phyloP scores from a whole-genome alignment of 192 early-diverging fungal genomes.

The Allomyces arbusculus region DNA sequence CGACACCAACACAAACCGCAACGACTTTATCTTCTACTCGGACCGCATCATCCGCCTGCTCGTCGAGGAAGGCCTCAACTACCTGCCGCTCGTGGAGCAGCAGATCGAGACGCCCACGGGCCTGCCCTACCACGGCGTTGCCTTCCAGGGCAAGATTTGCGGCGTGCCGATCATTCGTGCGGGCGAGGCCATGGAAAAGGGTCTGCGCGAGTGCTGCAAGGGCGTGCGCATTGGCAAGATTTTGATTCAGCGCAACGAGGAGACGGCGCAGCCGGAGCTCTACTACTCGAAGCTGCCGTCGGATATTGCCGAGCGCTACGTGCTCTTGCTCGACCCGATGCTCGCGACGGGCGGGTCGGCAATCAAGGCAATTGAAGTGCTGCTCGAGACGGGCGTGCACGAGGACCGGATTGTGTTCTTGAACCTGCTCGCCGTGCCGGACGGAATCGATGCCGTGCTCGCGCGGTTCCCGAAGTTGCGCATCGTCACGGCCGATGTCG shows the following conservation, averaged over 20 bases:
- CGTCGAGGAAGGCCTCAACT: constrained; percentile 86
- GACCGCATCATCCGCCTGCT: constrained; percentile 69
- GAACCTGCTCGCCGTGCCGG: constrained; percentile 72
- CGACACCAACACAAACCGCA: constrained; percentile 47
- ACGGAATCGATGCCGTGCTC: constrained; percentile 57
- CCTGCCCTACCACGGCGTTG: constrained; percentile 44
- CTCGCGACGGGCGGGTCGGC: constrained; percentile 88
- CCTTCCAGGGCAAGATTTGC: constrained; percentile 70
- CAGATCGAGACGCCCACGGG: constrained; percentile 61
- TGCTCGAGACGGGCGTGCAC: constrained; percentile 59
- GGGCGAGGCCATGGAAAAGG: constrained; percentile 85
- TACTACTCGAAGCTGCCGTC: constrained; percentile 84
- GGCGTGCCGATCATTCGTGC: constrained; percentile 91
- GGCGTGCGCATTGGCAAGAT: constrained; percentile 90
- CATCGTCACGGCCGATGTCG: constrained; percentile 73
- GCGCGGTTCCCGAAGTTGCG: constrained; percentile 51
- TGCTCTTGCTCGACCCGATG: constrained; percentile 84
- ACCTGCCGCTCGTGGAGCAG: constrained; percentile 66
- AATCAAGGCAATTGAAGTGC: constrained; percentile 72
- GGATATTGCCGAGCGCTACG: constrained; percentile 62
- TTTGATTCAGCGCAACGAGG: constrained; percentile 85
- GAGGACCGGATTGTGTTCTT: constrained; percentile 78
- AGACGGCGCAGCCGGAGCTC: constrained; percentile 69
- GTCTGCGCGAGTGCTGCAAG: constrained; percentile 59
- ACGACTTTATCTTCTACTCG: constrained; percentile 88